Percentiles rank a stretch among this genome's conserved stretches.
phyloP scores from a whole-genome alignment of 371 early-diverging fungal genomes.

The Apophysomyces variabilis region DNA sequence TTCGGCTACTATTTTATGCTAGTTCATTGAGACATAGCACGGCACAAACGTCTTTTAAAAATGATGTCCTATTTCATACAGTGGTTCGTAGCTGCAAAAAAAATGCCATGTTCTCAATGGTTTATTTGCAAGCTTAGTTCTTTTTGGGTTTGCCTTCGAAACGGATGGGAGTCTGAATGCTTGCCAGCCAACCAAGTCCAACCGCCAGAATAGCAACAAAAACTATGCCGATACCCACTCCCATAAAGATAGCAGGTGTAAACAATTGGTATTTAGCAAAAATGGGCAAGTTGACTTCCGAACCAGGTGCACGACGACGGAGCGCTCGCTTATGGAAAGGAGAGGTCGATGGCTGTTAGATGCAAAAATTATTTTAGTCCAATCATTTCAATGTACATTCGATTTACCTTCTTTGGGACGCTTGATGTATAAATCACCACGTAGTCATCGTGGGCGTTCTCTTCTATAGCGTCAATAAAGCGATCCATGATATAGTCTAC shows the following conservation, averaged over 20 bases:
- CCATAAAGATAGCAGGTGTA: slow-evolving; percentile 55
- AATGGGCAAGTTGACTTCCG: slow-evolving; percentile 32
- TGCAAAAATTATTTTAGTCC: background rate
- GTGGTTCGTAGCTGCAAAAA: too few relatives aligned
- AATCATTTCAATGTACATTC: background rate
- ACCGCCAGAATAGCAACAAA: slow-evolving; percentile 46
- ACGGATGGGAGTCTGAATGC: slow-evolving; percentile 53
- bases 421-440: slow-evolving; percentile 54
- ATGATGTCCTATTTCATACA: background rate
- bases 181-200: slow-evolving; percentile 49
- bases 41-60: too few relatives aligned
- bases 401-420: slow-evolving; percentile 27
- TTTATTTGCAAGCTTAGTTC: slow-evolving; percentile 27
- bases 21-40: too few relatives aligned
- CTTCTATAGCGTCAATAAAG: slow-evolving; percentile 33
- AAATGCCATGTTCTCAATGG: background rate
- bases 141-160: slow-evolving; percentile 53
- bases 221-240: slow-evolving; percentile 37
- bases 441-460: slow-evolving; percentile 39
- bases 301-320: slow-evolving; percentile 37
- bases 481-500: slow-evolving; percentile 38
- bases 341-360: slow-evolving; percentile 5
- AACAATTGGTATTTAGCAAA: slow-evolving; percentile 57
- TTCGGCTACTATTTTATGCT: too few relatives aligned
- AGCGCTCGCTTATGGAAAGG: slow-evolving; percentile 22